Evolutionary conservation across 805 yeast species (phyloP).

Genomic region (Saccharomyces paradoxus): DNA sequence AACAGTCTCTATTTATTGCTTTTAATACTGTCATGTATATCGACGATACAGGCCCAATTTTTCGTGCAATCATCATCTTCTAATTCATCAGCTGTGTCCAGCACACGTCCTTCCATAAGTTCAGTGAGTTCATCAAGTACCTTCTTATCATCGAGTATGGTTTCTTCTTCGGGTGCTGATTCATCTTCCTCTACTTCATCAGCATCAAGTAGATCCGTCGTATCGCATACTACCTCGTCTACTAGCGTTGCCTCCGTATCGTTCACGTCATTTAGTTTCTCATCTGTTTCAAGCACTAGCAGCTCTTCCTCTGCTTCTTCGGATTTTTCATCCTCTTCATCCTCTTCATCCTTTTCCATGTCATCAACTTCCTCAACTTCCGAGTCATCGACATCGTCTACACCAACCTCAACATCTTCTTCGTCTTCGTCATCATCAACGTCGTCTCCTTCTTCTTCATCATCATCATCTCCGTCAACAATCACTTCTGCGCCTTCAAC

Average conservation of each 20-base stretch:
- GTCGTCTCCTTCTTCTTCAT: constrained; percentile 6
- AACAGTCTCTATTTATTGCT: neutral
- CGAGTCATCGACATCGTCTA: constrained; percentile 6
- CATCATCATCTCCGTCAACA: constrained; percentile 6
- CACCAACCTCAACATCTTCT: constrained; percentile 9
- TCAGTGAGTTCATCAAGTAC: neutral
- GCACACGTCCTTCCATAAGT: neutral
- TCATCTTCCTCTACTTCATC: constrained; percentile 2
- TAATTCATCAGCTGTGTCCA: neutral
- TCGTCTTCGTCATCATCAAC: constrained; percentile 15
- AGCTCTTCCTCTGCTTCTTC: constrained; percentile 2
- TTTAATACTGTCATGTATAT: neutral
- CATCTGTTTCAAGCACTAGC: neutral
- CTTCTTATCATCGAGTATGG: neutral
- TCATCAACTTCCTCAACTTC: constrained; percentile 13
- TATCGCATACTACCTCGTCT: constrained; percentile 7
- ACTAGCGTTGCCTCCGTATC: constrained; percentile 11
- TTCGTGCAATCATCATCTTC: neutral
- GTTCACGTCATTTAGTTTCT: constrained; percentile 4
- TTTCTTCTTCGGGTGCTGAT: neutral
- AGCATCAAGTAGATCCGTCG: neutral
- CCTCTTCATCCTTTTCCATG: constrained; percentile 11
- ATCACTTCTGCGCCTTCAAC: constrained; percentile 7
- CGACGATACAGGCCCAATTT: neutral
- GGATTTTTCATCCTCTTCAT: constrained; percentile 6